Percentiles rank a stretch among this genome's conserved stretches.
Conservation (phyloP, 345 rosid species). For the Populus simonii region DNA sequence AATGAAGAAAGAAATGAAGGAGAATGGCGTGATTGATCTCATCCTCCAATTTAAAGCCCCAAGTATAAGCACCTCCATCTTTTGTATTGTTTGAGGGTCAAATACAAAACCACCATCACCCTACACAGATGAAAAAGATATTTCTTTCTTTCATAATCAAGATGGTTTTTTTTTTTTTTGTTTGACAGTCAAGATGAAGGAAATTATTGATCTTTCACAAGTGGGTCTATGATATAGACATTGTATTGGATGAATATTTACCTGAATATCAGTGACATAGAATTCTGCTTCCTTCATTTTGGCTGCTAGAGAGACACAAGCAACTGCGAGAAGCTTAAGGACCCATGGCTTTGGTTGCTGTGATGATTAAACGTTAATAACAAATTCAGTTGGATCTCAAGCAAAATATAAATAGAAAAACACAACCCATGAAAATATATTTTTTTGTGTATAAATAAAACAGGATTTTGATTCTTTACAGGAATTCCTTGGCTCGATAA, state of each 20-base stretch:
- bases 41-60: conserved; percentile 85
- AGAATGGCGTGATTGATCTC: conserved; percentile 86
- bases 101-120: conserved; percentile 42
- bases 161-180: neutral
- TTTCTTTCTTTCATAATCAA: neutral
- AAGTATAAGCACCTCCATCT: conserved; percentile 69
- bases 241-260: conserved; percentile 6
- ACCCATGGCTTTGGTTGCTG: conserved; percentile 63
- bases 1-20: conserved; percentile 59
- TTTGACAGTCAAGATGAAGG: neutral
- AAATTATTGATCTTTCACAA: too few relatives aligned
- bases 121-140: conserved; percentile 14
- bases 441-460: neutral
- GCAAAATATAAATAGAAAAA: neutral
- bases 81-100: conserved; percentile 51
- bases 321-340: conserved; percentile 55
- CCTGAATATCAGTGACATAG: conserved; percentile 47
- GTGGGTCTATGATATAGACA: neutral
- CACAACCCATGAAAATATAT: neutral
- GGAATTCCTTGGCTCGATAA: conserved; percentile 52
- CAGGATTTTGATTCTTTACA: conserved; percentile 33
- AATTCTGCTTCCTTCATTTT: conserved; percentile 66
- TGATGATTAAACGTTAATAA: neutral
- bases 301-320: conserved; percentile 68
- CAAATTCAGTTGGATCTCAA: neutral